Base-by-base conservation (phyloP, 495 filamentous ascomycete genomes). In the Annulohypoxylon moriforme region DNA sequence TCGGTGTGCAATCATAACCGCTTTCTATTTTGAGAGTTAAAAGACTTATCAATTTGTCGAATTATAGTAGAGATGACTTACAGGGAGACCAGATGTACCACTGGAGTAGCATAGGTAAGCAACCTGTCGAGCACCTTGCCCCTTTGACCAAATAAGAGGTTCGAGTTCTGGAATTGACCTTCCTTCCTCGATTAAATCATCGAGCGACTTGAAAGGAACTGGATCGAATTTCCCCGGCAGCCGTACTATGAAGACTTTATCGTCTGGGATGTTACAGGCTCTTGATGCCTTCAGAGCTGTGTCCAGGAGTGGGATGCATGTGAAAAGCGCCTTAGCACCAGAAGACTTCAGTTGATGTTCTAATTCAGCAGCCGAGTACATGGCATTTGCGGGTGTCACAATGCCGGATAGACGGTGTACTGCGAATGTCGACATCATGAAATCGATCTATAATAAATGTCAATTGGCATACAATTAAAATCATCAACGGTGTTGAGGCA, bases 21-120 rank as follows among this genome's bases (percentile, higher is more conserved):
- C 94, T 93, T 97, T 97, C 90, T 95, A 60, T 42, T 25, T 22
- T 33, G 14, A 13, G 20, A 46, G 31, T 46, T 69, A 64, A 72
- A 64, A 72, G 62, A 36, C 34, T 18, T 58, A 22, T 7, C 27
- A 36, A n/a, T 44, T 34, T 0, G 1, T 1, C 14, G 3, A 1
- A 2, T 18, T 20, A 2, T 16, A 16, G 10, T 31, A 27, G 18
- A 53, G 20, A 11, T 9, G 52, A 81, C 86, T 75, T 83, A 93
- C 91, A 36, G 94, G 94, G 50, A 97, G 78, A 8, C 94, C 94
- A 34, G 93, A 96, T 11, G 94, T 97, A 18, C 94, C 94, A 78
- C 91, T 94, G 0, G 93, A 96, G 78, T 94, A 97, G 83, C 94
- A 97, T 25, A 97, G 82, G 77, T 93, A 97, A 0, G 94, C 94